Base-by-base conservation (phyloP, 2,329 filamentous ascomycete species). In the Calonectria pseudoturangicola region DNA sequence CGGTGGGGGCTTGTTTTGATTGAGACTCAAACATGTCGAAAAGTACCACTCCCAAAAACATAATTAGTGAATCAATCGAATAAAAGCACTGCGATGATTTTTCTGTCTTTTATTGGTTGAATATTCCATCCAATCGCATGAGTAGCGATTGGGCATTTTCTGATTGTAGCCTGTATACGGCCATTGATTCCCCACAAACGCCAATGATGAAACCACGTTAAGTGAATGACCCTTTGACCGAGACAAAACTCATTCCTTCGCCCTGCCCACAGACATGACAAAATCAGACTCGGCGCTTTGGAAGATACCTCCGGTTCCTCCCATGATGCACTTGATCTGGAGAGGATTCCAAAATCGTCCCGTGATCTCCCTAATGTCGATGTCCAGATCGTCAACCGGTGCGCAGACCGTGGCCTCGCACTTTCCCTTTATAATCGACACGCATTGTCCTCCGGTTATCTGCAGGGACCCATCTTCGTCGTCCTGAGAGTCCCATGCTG, bases 281-380 rank as follows among this genome's bases (percentile, higher is more conserved):
- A 79, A 15, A 2, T 43, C 45, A 0, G 75, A 77, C 2, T 67
- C 70, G 4, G 63, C 36, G 15, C 72, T 75, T 54, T 77, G 75
- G 65, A 75, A 79, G 33, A 79, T 75, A 2, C 76, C 78, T 3
- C 78, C 77, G 1, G 36, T 68, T 0, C 78, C 78, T 33, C 74
- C 73, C 48, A 79, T 62, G 2, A 79, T 77, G 33, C 78, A 79
- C n/a, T 56, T 72, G 6, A 65, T 66, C 5, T 76, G 73, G 1
- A 79, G 21, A 1, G 78, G 78, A 39, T 79, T 78, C 78, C 78
- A 79, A 73, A 79, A 75, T 1, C 68, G 68, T 30, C 78, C 78
- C 4, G 54, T 71, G 10, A 79, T 30, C 6, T 75, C 66, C 7
- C 48, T 56, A 13, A 71, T 18, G 0, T 15, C 10, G 2, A 80